Evolutionary conservation across 768 basidiomycete species (phyloP).

Genomic region (Termitomyces sp.): DNA sequence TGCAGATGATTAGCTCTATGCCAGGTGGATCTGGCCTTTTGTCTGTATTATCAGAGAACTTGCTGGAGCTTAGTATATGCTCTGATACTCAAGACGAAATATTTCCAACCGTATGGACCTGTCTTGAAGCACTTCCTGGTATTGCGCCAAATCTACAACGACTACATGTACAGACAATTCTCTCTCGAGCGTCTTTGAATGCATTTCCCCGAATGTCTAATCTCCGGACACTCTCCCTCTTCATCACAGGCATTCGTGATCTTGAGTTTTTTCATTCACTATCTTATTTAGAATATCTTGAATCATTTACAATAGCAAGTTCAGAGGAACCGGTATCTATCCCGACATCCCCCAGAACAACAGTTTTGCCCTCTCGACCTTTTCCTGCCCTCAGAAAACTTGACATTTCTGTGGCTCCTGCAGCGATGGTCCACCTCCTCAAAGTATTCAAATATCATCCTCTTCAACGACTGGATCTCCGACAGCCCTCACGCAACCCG

Average conservation of each 20-base stretch:
- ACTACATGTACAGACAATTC: neutral
- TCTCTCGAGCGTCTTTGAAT: slow-evolving; percentile 1
- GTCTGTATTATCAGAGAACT: neutral
- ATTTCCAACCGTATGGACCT: slow-evolving; percentile 2
- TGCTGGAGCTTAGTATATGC: neutral
- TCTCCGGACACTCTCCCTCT: neutral
- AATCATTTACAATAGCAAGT: neutral
- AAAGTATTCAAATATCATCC: slow-evolving; percentile 2
- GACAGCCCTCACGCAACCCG: neutral
- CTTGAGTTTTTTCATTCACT: slow-evolving; percentile 1
- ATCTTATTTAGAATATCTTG: slow-evolving; percentile 1
- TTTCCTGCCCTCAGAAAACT: slow-evolving; percentile 3
- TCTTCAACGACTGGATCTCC: slow-evolving; percentile 6
- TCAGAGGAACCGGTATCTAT: neutral
- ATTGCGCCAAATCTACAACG: neutral
- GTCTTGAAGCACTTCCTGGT: slow-evolving; percentile 1
- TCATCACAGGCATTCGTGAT: neutral
- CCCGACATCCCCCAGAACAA: neutral
- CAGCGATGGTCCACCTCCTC: neutral
- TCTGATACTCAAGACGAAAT: neutral
- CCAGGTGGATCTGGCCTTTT: slow-evolving; percentile 7
- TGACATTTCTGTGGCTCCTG: neutral
- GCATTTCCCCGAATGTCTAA: neutral
- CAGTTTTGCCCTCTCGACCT: neutral
- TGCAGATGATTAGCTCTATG: neutral